Percentiles rank a stretch among this genome's conserved stretches.
These are phyloP conservation scores for Candida dendrica DNA, from an alignment of 805 yeast genomes.

Conservation along the genomic window DNA sequence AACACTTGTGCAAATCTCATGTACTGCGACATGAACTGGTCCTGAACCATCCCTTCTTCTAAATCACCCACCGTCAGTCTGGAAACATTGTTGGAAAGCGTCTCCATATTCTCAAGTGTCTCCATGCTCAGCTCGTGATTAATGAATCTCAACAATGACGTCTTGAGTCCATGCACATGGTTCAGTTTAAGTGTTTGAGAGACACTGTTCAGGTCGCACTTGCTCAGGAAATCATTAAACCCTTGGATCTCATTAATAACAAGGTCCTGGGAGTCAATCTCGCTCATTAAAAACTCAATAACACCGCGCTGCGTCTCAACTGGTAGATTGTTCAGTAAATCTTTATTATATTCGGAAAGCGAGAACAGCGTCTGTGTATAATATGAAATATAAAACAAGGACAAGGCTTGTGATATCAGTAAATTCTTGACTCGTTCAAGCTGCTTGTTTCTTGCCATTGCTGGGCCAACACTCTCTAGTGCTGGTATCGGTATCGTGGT, in stretches of 20 bases:
- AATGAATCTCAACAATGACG: background rate
- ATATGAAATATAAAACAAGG: background rate
- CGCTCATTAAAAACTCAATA: background rate
- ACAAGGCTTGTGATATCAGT: conserved; percentile 1
- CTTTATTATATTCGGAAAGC: background rate
- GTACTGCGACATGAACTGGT: background rate
- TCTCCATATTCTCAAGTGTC: background rate
- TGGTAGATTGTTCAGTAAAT: background rate
- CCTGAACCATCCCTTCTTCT: background rate
- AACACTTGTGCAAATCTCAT: background rate
- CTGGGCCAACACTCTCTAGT: conserved; percentile 1
- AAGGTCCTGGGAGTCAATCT: background rate
- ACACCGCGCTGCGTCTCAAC: background rate
- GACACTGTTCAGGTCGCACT: background rate
- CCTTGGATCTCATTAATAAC: background rate
- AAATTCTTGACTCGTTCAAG: conserved; percentile 4
- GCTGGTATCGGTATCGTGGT: too few species aligned
- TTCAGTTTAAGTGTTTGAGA: background rate
- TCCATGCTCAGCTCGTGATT: background rate
- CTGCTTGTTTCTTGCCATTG: background rate
- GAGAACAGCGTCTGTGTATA: background rate
- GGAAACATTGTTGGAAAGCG: background rate
- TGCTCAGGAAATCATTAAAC: background rate
- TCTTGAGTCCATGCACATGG: background rate
- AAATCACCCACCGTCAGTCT: background rate